Conservation (phyloP, 1,284 basidiomycete species). For the Porogramme epimiltina region DNA sequence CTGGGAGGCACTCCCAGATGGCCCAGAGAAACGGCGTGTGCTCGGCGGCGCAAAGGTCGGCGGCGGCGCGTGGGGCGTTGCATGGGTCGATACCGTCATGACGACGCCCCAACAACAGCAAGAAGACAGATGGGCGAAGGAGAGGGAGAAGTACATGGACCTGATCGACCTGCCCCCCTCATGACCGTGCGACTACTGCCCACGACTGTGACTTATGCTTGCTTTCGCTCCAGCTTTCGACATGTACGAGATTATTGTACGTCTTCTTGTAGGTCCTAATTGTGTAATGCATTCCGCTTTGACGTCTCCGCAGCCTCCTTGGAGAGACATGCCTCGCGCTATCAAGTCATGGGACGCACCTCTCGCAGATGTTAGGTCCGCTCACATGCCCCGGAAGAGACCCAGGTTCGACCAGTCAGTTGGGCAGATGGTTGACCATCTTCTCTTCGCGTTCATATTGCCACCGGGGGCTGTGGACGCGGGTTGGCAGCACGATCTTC, state of each 20-base stretch:
- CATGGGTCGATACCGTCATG: slow-evolving; percentile 77
- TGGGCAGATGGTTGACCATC: no score
- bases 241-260: background rate
- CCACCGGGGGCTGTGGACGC: no score
- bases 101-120: slow-evolving; percentile 35
- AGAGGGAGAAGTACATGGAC: slow-evolving; percentile 18
- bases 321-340: no score
- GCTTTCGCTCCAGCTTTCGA: background rate
- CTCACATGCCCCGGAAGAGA: no score
- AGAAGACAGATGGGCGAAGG: slow-evolving; percentile 16
- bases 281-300: background rate
- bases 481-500: no score
- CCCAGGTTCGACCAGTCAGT: no score
- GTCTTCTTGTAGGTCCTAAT: background rate
- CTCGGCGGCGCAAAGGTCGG: slow-evolving; percentile 75
- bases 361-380: no score
- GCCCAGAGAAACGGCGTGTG: slow-evolving; percentile 43
- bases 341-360: no score
- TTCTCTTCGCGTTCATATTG: no score
- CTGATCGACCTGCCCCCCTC: slow-evolving; percentile 4
- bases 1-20: slow-evolving; percentile 61
- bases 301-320: no score
- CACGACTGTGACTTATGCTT: background rate
- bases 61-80: slow-evolving; percentile 75
- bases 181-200: background rate